Percentiles rank a stretch among this genome's conserved stretches.
Conservation (phyloP, 768 basidiomycete species). For the Mrakia hoshinonis region DNA sequence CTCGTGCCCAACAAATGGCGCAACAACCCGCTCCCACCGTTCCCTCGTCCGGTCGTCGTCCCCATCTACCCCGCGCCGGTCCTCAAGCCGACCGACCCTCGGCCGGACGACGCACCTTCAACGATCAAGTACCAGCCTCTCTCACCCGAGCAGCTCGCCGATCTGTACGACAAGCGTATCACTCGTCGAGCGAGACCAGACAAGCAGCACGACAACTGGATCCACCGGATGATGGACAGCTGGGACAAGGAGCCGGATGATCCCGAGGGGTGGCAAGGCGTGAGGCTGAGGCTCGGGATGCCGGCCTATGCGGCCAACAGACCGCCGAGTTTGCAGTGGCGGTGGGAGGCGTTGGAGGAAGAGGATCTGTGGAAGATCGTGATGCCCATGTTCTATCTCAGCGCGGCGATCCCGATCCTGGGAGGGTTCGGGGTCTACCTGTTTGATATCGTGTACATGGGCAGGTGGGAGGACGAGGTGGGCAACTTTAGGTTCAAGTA, state of each 20-base stretch:
- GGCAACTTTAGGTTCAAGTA: not conserved
- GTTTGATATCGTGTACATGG: not conserved
- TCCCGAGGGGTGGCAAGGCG: slow-evolving; percentile 16
- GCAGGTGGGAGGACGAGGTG: slow-evolving; percentile 2
- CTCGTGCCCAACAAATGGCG: slow-evolving; percentile 4
- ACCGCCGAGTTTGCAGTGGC: slow-evolving; percentile 10
- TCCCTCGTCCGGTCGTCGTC: slow-evolving; percentile 19
- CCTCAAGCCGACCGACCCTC: slow-evolving; percentile 16
- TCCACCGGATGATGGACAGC: slow-evolving; percentile 6
- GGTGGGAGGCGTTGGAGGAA: slow-evolving; percentile 20
- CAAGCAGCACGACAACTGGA: not conserved
- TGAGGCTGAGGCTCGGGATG: slow-evolving; percentile 21
- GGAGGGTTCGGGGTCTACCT: not conserved
- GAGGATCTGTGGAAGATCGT: slow-evolving; percentile 18
- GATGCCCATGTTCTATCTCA: not conserved
- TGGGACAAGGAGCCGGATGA: slow-evolving; percentile 15
- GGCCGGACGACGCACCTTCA: not conserved
- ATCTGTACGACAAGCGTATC: slow-evolving; percentile 7
- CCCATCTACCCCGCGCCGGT: slow-evolving; percentile 19
- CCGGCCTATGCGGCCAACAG: slow-evolving; percentile 8
- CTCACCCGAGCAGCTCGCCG: slow-evolving; percentile 14
- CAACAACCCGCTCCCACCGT: slow-evolving; percentile 4
- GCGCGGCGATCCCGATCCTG: not conserved
- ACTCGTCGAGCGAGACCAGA: not conserved
- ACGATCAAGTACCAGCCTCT: slow-evolving; percentile 15